Conservation (phyloP, 2,329 filamentous ascomycete species). For the Aspergillus candidus region DNA sequence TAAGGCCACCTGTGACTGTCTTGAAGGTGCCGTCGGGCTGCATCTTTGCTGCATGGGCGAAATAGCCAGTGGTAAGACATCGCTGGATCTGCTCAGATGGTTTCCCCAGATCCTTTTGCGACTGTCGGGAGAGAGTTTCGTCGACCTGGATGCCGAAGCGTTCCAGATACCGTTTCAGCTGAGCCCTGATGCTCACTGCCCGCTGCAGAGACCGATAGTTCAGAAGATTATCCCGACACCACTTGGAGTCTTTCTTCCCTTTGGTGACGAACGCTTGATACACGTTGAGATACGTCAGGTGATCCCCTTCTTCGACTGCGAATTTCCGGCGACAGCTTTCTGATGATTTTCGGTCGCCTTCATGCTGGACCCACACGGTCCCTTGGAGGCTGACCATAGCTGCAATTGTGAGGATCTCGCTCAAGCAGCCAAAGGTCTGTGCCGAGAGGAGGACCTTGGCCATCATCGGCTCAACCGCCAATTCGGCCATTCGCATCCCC, state of each 20-base stretch:
- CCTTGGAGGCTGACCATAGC: conserved; percentile 89
- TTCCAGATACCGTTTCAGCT: conserved; percentile 81
- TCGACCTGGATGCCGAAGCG: conserved; percentile 68
- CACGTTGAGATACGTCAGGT: conserved; percentile 87
- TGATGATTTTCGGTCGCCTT: conserved; percentile 67
- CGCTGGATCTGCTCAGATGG: conserved; percentile 70
- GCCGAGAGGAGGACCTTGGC: conserved; percentile 78
- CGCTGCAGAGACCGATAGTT: conserved; percentile 80
- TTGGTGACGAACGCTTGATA: conserved; percentile 81
- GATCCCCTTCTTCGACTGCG: conserved; percentile 87
- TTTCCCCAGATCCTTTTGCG: conserved; percentile 32
- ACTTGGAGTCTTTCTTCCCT: conserved; percentile 74
- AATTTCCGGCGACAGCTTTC: conserved; percentile 75
- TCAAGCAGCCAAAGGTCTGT: conserved; percentile 67
- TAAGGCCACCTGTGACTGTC: conserved; percentile 72
- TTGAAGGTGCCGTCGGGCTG: conserved; percentile 85
- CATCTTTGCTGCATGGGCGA: conserved; percentile 90
- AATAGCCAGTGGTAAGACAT: conserved; percentile 85
- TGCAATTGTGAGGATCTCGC: conserved; percentile 83
- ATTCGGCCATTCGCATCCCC: conserved; percentile 85
- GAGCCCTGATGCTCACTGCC: conserved; percentile 78
- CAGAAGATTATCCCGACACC: conserved; percentile 79
- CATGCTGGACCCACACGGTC: conserved; percentile 73
- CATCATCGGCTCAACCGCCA: conserved; percentile 94
- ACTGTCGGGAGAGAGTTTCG: conserved; percentile 47